These are phyloP conservation scores for Euphrasia confusa DNA, from an alignment of 257 asterid species.

Conservation along the genomic window DNA sequence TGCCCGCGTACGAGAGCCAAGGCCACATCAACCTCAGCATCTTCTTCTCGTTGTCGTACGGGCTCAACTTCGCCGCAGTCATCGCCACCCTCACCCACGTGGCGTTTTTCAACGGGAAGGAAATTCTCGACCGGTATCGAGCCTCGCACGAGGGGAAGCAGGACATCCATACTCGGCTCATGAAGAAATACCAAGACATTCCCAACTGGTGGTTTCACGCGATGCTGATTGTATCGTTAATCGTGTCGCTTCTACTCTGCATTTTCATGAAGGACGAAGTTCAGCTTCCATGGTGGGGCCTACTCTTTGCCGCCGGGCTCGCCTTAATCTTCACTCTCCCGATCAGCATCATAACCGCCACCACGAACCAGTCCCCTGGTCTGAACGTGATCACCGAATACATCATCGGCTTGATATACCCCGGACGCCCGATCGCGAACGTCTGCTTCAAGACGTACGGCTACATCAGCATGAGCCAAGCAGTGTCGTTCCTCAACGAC, in stretches of 20 bases:
- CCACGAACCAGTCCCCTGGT: constrained; percentile 46
- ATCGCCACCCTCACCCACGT: constrained; percentile 63
- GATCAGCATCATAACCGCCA: constrained; percentile 63
- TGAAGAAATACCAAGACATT: constrained; percentile 58
- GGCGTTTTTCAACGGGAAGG: constrained; percentile 53
- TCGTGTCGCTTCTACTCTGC: constrained; percentile 46
- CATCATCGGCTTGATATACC: neutral
- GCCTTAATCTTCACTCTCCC: constrained; percentile 66
- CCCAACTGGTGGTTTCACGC: constrained; percentile 76
- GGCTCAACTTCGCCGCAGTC: constrained; percentile 57
- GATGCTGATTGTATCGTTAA: constrained; percentile 36
- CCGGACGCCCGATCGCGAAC: neutral
- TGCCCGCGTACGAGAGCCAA: constrained; percentile 29
- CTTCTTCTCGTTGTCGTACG: constrained; percentile 56
- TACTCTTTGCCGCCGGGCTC: constrained; percentile 37
- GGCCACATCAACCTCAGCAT: constrained; percentile 48
- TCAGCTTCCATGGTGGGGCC: constrained; percentile 89
- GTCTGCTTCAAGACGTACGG: constrained; percentile 42
- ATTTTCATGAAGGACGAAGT: constrained; percentile 54
- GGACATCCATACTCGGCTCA: constrained; percentile 65
- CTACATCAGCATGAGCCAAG: constrained; percentile 61
- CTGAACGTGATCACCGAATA: neutral
- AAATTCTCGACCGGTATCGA: neutral
- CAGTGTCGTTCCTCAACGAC: constrained; percentile 53
- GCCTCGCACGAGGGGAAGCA: constrained; percentile 27